These are phyloP conservation scores for Chamaenerion angustifolium DNA, from an alignment of 345 rosid species.

Conservation along the genomic window DNA sequence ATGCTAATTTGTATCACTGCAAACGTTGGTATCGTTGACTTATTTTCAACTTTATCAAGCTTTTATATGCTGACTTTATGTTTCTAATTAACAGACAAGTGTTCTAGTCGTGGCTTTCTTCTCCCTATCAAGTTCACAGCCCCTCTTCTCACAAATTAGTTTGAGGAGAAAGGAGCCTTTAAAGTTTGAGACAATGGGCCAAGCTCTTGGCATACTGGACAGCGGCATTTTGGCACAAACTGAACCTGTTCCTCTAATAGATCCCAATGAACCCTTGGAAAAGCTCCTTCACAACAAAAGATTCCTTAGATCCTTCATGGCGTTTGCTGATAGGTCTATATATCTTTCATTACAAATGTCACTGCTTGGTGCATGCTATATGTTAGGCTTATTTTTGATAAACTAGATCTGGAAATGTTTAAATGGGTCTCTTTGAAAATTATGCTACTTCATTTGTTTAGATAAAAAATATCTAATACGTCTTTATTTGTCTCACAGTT, in stretches of 20 bases:
- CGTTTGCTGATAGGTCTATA: conserved; percentile 72
- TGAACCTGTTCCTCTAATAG: conserved; percentile 30
- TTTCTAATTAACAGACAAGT: conserved; percentile 40
- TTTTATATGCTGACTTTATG: conserved; percentile 18
- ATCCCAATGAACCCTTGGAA: conserved; percentile 65
- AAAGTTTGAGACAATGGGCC: conserved; percentile 63
- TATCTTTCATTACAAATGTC: neutral
- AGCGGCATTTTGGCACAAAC: conserved; percentile 51
- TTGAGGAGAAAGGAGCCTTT: conserved; percentile 48
- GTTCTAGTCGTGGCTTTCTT: conserved; percentile 57
- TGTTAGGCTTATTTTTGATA: neutral
- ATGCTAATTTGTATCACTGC: conserved; percentile 8
- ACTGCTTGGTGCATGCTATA: neutral
- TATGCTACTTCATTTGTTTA: neutral
- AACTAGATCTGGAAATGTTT: no score
- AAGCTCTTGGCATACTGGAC: conserved; percentile 81
- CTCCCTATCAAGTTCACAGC: conserved; percentile 76
- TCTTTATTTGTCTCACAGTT: conserved; percentile 28
- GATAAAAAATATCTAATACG: neutral
- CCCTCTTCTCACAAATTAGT: conserved; percentile 78
- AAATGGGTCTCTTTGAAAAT: no score
- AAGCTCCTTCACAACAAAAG: conserved; percentile 67
- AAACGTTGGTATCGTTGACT: neutral
- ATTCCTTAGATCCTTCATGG: conserved; percentile 78
- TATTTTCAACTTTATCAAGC: neutral